Conservation (phyloP, 139 green algal species). For the Nannochloris sp. region DNA sequence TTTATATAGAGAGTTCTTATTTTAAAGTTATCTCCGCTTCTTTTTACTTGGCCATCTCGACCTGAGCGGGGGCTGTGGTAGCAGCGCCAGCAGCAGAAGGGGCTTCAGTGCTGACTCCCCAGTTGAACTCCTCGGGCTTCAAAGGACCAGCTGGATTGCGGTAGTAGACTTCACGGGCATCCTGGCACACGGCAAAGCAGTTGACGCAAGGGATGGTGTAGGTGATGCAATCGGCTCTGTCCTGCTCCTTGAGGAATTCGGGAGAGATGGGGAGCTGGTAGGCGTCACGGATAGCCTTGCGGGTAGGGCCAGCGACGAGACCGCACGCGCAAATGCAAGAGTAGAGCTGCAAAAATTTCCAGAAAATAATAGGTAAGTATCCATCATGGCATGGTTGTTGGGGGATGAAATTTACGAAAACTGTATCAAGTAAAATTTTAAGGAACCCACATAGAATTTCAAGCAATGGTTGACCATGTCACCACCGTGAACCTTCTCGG, state of each 20-base stretch:
- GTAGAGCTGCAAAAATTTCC: background rate
- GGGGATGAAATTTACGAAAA: too few species aligned
- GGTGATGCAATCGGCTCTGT: conserved; percentile 6
- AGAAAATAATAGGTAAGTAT: background rate
- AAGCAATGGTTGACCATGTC: background rate
- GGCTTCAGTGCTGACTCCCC: background rate
- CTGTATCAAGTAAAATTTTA: background rate
- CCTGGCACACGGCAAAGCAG: background rate
- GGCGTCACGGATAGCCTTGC: background rate
- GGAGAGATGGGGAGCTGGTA: background rate
- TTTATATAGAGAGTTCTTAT: too few species aligned
- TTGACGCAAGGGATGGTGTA: conserved; percentile 1
- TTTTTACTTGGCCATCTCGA: conserved; percentile 6
- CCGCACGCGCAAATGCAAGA: conserved; percentile 1
- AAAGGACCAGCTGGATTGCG: background rate
- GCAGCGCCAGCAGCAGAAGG: background rate
- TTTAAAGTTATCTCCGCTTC: too few species aligned
- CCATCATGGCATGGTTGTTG: too few species aligned
- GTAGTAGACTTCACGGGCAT: background rate
- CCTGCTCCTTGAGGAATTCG: background rate
- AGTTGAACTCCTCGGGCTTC: conserved; percentile 1
- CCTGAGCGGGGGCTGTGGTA: background rate
- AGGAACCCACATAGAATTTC: background rate
- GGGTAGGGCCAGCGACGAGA: background rate
- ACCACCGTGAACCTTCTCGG: background rate